phyloP scores from a whole-genome alignment of 768 basidiomycete genomes.

The Omphalotus guepiniiformis region DNA sequence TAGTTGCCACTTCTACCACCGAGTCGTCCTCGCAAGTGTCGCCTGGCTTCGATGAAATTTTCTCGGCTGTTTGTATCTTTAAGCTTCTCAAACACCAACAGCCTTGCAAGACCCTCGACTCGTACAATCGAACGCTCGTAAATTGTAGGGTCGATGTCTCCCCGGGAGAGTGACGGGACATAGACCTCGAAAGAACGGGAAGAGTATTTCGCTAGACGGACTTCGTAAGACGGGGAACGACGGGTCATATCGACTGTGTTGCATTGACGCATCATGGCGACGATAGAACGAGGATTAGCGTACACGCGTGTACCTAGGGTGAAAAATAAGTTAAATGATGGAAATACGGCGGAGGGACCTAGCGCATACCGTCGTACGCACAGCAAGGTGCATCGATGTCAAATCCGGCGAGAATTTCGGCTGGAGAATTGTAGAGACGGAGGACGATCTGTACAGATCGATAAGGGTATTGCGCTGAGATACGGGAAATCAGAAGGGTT shows the following conservation, averaged over 20 bases:
- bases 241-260: constrained; percentile 60
- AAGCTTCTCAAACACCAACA: constrained; percentile 61
- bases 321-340: neutral
- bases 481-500: neutral
- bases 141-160: constrained; percentile 58
- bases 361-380: constrained; percentile 39
- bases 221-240: constrained; percentile 64
- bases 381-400: constrained; percentile 65
- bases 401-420: constrained; percentile 63
- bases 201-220: constrained; percentile 56
- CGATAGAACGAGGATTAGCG: constrained; percentile 55
- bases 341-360: neutral
- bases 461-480: constrained; percentile 58
- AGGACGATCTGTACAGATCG: constrained; percentile 63
- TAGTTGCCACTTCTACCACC: constrained; percentile 21
- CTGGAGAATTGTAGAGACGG: constrained; percentile 59
- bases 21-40: constrained; percentile 48
- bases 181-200: constrained; percentile 52
- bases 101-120: constrained; percentile 56
- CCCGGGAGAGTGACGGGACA: constrained; percentile 46
- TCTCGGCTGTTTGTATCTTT: constrained; percentile 38
- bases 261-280: constrained; percentile 64
- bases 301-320: constrained; percentile 43
- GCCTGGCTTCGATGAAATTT: constrained; percentile 43
- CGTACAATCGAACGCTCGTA: constrained; percentile 55